Conservation (phyloP, 208 protist genomes). For the Angomonas deanei region DNA sequence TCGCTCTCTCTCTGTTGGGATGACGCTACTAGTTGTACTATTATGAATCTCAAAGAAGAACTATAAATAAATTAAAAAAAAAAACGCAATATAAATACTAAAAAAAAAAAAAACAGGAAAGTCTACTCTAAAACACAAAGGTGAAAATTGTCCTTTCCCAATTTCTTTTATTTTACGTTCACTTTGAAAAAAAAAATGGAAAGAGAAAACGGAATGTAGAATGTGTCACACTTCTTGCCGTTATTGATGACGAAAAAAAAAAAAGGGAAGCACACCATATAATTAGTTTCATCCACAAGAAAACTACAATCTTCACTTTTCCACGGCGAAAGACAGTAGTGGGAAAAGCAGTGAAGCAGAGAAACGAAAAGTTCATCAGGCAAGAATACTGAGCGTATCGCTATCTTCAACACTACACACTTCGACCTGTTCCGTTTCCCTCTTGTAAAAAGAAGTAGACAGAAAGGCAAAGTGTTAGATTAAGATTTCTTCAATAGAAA, state of each 20-base stretch:
- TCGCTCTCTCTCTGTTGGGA: too few relatives aligned
- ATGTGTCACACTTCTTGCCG: neutral
- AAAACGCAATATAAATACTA: neutral
- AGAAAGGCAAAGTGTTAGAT: constrained; percentile 6
- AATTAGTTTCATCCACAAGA: neutral
- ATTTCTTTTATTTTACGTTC: neutral
- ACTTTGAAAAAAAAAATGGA: constrained; percentile 11
- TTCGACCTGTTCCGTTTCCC: neutral
- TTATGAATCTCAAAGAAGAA: too few relatives aligned
- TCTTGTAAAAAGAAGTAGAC: neutral
- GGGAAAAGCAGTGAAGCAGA: neutral
- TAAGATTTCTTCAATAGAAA: neutral
- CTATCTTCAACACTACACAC: neutral
- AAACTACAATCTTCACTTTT: neutral
- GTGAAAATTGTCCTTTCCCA: neutral
- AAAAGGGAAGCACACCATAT: constrained; percentile 8
- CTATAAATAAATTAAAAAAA: too few relatives aligned
- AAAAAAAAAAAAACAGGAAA: neutral
- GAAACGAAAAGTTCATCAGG: neutral
- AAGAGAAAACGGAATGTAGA: neutral
- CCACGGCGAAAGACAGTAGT: neutral
- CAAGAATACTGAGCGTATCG: neutral
- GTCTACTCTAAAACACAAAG: constrained; percentile 5
- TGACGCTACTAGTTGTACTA: too few relatives aligned
- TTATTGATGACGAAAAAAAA: neutral